A percentile compares a stretch with the other conserved stretches of the same genome.
Conservation (phyloP, 305 asterid genomes). For the Lippia alba region DNA sequence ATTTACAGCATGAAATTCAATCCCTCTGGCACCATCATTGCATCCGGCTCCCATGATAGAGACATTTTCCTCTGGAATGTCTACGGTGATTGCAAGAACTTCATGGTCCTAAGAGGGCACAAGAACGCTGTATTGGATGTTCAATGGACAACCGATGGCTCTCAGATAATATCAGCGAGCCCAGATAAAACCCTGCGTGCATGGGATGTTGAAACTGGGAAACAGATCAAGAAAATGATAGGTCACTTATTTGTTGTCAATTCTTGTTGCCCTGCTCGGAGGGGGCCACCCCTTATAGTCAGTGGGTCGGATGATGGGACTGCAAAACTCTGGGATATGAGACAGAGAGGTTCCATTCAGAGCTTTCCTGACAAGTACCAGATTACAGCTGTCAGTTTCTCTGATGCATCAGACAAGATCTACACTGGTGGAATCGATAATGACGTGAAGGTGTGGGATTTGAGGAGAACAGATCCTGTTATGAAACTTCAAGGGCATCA, state of each 20-base stretch:
- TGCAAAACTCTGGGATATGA: conserved; percentile 98
- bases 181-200: conserved; percentile 94
- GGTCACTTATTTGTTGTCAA: conserved; percentile 90
- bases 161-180: conserved; percentile 85
- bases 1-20: conserved; percentile 88
- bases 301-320: conserved; percentile 99
- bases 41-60: conserved; percentile 91
- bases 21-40: conserved; percentile 81
- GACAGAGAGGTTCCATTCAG: conserved; percentile 93
- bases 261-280: conserved; percentile 86
- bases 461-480: conserved; percentile 81
- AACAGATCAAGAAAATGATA: conserved; percentile 90
- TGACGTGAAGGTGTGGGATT: conserved; percentile 94
- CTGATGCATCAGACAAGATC: conserved; percentile 94
- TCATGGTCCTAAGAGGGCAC: conserved; percentile 88
- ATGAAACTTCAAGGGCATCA: conserved; percentile 98
- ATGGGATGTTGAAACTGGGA: conserved; percentile 94
- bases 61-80: conserved; percentile 92
- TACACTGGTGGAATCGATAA: conserved; percentile 93
- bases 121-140: conserved; percentile 91
- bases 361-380: conserved; percentile 96
- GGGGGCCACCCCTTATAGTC: conserved; percentile 95
- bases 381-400: conserved; percentile 92
- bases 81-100: conserved; percentile 88
- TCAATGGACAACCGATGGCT: conserved; percentile 94